Evolutionary conservation across 441 rosid species (phyloP).

Genomic region (Arabidopsis hybrid): DNA sequence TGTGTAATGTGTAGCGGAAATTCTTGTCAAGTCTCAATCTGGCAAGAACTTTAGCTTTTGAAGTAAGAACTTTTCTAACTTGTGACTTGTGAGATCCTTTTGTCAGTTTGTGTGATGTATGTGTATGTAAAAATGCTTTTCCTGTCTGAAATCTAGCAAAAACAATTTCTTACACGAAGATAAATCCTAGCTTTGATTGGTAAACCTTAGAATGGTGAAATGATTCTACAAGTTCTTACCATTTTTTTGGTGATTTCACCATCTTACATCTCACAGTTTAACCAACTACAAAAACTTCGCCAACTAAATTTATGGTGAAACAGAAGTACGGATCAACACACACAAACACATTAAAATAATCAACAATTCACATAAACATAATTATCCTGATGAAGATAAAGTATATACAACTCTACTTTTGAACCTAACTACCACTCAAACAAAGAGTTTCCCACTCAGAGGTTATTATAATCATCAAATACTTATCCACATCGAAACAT

Average conservation of each 20-base stretch:
- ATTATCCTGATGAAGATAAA: slow-evolving; percentile 19
- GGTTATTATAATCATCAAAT: slow-evolving; percentile 16
- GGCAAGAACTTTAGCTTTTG: not conserved
- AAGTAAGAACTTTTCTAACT: not conserved
- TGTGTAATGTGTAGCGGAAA: slow-evolving; percentile 5
- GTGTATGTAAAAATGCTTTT: not conserved
- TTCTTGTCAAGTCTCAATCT: not conserved
- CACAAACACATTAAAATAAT: slow-evolving; percentile 18
- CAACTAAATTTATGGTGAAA: not conserved
- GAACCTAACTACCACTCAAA: slow-evolving; percentile 37
- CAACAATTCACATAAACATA: slow-evolving; percentile 27
- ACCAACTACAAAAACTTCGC: not conserved
- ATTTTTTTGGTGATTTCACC: not conserved
- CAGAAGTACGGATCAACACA: not conserved
- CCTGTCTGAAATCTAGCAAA: not conserved
- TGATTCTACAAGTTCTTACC: no score
- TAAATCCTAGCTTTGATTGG: no score
- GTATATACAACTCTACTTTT: slow-evolving; percentile 32
- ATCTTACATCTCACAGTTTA: not conserved
- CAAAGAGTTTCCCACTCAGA: slow-evolving; percentile 22
- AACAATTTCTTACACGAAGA: no score
- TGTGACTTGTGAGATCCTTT: not conserved
- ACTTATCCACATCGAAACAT: slow-evolving; percentile 35
- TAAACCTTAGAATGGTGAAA: no score
- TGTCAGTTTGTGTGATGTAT: not conserved